Evolutionary conservation across 495 filamentous ascomycete species (phyloP).

Genomic region (Daldinia loculata): DNA sequence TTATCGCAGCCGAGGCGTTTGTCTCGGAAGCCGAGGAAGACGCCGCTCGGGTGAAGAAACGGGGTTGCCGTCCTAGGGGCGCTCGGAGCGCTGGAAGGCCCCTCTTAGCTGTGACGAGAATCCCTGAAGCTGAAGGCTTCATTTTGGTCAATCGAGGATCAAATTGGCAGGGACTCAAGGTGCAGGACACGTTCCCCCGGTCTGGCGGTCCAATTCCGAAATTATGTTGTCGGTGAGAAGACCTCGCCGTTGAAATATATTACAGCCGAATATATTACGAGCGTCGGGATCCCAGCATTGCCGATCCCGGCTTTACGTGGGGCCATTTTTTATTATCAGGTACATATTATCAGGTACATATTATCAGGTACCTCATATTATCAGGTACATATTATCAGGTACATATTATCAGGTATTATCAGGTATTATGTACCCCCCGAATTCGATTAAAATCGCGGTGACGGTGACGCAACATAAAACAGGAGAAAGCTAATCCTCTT

Average conservation of each 20-base stretch:
- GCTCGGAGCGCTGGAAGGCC: conserved; percentile 32
- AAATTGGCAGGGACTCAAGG: conserved; percentile 16
- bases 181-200: conserved; percentile 7
- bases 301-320: conserved; percentile 36
- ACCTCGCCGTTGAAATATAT: conserved; percentile 20
- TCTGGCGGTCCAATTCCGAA: conserved; percentile 11
- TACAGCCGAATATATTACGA: conserved; percentile 26
- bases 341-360: too few relatives aligned
- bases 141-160: conserved; percentile 46
- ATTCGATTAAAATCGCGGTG: too few relatives aligned
- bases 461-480: too few relatives aligned
- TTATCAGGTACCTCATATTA: too few relatives aligned
- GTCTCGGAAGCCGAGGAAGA: conserved; percentile 26
- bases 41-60: conserved; percentile 13
- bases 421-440: too few relatives aligned
- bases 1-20: conserved; percentile 13
- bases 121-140: conserved; percentile 46
- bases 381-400: neutral
- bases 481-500: too few relatives aligned
- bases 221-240: conserved; percentile 20
- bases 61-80: conserved; percentile 17
- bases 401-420: too few relatives aligned
- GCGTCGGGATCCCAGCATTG: conserved; percentile 19
- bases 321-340: neutral
- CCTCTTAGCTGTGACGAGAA: conserved; percentile 38